A percentile compares a stretch with the other conserved stretches of the same genome.
Evolutionary conservation across 225 moss, liverwort and hornwort genomes (phyloP).

Genomic region (Polytrichum commune): DNA sequence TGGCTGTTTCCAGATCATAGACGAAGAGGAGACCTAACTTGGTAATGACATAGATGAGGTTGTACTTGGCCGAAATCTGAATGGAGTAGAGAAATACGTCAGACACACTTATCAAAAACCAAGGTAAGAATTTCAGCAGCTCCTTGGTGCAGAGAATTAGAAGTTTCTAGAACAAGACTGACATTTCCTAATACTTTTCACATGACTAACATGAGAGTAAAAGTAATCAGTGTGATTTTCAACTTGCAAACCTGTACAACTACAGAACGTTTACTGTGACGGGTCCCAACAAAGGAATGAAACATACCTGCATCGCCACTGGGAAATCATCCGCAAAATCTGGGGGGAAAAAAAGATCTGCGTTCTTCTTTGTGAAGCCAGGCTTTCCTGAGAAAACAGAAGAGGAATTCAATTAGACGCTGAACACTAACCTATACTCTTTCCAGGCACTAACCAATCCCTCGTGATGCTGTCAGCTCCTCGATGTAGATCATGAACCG

Average conservation of each 20-base stretch:
- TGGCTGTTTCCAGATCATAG: constrained; percentile 91
- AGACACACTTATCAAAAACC: too few species aligned
- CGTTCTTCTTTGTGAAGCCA: constrained; percentile 86
- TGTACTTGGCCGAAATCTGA: constrained; percentile 91
- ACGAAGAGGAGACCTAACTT: constrained; percentile 93
- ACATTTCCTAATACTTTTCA: too few species aligned
- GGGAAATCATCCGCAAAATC: constrained; percentile 95
- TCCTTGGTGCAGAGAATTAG: too few species aligned
- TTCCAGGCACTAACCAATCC: neutral
- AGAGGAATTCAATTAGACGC: neutral
- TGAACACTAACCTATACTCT: neutral
- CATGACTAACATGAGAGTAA: too few species aligned
- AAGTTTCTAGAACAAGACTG: too few species aligned
- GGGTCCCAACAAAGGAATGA: neutral
- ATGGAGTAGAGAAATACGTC: neutral
- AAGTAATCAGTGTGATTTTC: too few species aligned
- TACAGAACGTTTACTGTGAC: too few species aligned
- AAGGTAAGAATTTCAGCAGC: too few species aligned
- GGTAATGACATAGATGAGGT: constrained; percentile 83
- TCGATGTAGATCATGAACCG: neutral
- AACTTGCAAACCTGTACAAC: too few species aligned
- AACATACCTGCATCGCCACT: constrained; percentile 82
- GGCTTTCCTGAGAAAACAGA: constrained; percentile 58
- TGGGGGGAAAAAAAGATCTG: constrained; percentile 88
- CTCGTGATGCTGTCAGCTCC: neutral